Conservation (phyloP, 176 grass and related monocot species). For the Secale cereale region DNA sequence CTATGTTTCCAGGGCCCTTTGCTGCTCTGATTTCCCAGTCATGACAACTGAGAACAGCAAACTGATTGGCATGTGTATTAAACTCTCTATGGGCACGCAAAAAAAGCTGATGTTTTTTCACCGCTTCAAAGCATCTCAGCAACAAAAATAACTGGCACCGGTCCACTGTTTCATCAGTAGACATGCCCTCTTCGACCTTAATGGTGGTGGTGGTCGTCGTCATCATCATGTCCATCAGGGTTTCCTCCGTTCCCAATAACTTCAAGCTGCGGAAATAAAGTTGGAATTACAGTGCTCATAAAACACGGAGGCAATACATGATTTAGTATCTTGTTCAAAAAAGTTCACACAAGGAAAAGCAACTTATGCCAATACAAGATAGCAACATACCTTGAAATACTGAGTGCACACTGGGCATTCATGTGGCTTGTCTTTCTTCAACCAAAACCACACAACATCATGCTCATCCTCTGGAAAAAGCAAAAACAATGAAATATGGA, state of each 20-base stretch:
- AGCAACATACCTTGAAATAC: conserved; percentile 53
- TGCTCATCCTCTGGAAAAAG: conserved; percentile 68
- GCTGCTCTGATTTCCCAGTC: conserved; percentile 1
- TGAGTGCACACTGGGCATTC: conserved; percentile 75
- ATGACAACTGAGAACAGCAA: background rate
- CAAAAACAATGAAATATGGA: background rate
- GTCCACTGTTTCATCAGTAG: background rate
- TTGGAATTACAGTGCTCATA: background rate
- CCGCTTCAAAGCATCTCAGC: background rate
- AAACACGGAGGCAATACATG: background rate
- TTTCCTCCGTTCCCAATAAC: conserved; percentile 56
- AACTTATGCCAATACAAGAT: background rate
- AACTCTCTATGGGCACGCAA: conserved; percentile 6
- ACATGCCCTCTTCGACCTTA: background rate
- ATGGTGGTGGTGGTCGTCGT: conserved; percentile 46
- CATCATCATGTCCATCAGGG: conserved; percentile 58
- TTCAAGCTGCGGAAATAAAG: conserved; percentile 45
- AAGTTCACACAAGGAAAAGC: background rate
- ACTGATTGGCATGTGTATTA: conserved; percentile 6
- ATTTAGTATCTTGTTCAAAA: background rate
- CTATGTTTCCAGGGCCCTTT: background rate
- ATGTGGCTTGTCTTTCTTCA: conserved; percentile 65
- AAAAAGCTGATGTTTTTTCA: conserved; percentile 4
- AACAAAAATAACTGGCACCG: background rate
- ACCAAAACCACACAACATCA: conserved; percentile 82